phyloP scores from a whole-genome alignment of 257 asterid species.

The Solanum peruvianum region DNA sequence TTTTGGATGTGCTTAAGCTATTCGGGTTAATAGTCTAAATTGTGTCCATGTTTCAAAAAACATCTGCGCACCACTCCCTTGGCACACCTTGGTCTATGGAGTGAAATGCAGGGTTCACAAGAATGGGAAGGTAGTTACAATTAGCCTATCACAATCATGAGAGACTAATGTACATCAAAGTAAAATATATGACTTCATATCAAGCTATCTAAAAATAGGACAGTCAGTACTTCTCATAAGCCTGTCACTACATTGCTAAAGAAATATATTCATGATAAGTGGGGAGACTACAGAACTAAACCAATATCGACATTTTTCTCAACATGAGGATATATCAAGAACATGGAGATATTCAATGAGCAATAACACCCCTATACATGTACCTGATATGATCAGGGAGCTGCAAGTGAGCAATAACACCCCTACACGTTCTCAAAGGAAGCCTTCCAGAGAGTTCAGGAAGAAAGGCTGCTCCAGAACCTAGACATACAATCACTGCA shows the following conservation, averaged over 20 bases:
- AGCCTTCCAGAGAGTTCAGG: slow-evolving; percentile 66
- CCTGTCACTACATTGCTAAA: background rate
- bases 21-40: background rate
- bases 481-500: slow-evolving; percentile 79
- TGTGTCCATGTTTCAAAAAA: background rate
- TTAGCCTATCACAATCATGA: background rate
- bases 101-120: background rate
- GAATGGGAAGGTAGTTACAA: background rate
- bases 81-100: background rate
- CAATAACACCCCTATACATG: slow-evolving; percentile 61
- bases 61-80: background rate
- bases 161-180: background rate
- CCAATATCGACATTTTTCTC: background rate
- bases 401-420: slow-evolving; percentile 61
- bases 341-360: slow-evolving; percentile 11
- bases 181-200: background rate
- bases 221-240: background rate
- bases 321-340: background rate
- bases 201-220: background rate
- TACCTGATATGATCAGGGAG: slow-evolving; percentile 55
- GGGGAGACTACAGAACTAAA: background rate
- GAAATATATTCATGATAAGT: background rate
- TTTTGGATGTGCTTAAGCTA: background rate
- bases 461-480: slow-evolving; percentile 68
- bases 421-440: slow-evolving; percentile 87